These are phyloP conservation scores for Cystobasidiaceae sp. DNA, from an alignment of 1,284 basidiomycete species.

Conservation along the genomic window DNA sequence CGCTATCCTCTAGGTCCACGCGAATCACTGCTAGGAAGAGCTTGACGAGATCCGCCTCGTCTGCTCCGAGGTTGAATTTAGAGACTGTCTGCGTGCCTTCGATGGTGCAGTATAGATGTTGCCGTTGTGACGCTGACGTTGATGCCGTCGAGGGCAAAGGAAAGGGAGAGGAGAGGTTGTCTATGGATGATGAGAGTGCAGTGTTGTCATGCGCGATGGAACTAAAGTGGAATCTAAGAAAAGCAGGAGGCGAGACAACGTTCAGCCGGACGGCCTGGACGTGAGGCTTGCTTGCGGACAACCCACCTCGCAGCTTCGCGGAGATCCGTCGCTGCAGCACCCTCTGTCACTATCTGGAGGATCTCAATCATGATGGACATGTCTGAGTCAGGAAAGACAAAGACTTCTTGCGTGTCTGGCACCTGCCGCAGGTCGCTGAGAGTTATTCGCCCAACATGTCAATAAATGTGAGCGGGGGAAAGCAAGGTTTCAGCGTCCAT, in stretches of 20 bases:
- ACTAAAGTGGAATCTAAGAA: slow-evolving; percentile 78
- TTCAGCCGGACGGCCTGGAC: neutral
- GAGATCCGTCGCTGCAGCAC: slow-evolving; percentile 53
- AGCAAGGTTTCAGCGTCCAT: neutral
- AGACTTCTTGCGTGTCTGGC: slow-evolving; percentile 96
- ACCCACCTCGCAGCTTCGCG: slow-evolving; percentile 44
- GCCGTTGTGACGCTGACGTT: slow-evolving; percentile 34
- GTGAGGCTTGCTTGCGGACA: slow-evolving; percentile 40
- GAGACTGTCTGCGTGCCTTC: slow-evolving; percentile 63
- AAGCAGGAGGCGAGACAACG: neutral
- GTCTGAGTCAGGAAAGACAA: slow-evolving; percentile 64
- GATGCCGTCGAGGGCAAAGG: slow-evolving; percentile 30
- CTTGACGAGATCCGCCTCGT: slow-evolving; percentile 59
- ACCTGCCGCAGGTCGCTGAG: slow-evolving; percentile 79
- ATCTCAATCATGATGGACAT: slow-evolving; percentile 83
- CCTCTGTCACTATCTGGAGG: slow-evolving; percentile 63
- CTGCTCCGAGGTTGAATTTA: slow-evolving; percentile 63
- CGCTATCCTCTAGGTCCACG: slow-evolving; percentile 55
- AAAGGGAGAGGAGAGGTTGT: slow-evolving; percentile 48
- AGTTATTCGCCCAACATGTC: neutral
- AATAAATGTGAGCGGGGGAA: neutral
- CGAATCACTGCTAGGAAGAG: slow-evolving; percentile 75
- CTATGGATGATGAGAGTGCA: slow-evolving; percentile 56
- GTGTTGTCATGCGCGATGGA: slow-evolving; percentile 88
- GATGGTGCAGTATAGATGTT: slow-evolving; percentile 60